Percentiles rank a stretch among this genome's conserved stretches.
Evolutionary conservation across 495 filamentous ascomycete species (phyloP).

Genomic region (Aspergillus biplanus): DNA sequence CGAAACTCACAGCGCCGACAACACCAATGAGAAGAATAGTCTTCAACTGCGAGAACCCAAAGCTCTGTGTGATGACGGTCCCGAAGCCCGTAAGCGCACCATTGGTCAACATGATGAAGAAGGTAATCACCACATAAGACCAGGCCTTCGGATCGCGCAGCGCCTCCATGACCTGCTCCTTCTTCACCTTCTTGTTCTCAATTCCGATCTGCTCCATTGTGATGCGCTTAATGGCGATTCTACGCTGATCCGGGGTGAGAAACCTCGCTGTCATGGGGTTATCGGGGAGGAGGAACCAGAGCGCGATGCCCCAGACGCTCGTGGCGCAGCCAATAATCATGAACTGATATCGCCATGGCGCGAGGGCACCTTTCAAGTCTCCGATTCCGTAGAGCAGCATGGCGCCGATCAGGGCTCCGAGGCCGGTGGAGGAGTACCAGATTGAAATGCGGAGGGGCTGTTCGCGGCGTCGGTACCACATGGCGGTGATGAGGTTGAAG

Average conservation of each 20-base stretch:
- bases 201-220: conserved; percentile 58
- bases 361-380: conserved; percentile 34
- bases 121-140: conserved; percentile 39
- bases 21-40: conserved; percentile 28
- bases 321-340: conserved; percentile 39
- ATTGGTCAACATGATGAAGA: conserved; percentile 44
- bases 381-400: conserved; percentile 49
- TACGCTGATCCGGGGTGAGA: conserved; percentile 46
- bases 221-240: conserved; percentile 55
- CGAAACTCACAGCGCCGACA: neutral
- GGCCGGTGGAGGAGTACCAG: conserved; percentile 57
- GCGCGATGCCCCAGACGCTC: conserved; percentile 39
- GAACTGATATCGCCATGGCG: conserved; percentile 41
- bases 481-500: conserved; percentile 36
- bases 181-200: conserved; percentile 57
- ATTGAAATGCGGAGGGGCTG: conserved; percentile 58
- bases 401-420: conserved; percentile 52
- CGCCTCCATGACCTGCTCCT: conserved; percentile 52
- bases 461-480: conserved; percentile 50
- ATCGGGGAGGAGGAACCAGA: conserved; percentile 52
- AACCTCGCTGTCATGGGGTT: conserved; percentile 47
- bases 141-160: conserved; percentile 53
- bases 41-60: conserved; percentile 53
- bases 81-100: conserved; percentile 60
- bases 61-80: conserved; percentile 60